Base-by-base conservation (phyloP, 257 asterid species). In the Knoxia roxburghii region DNA sequence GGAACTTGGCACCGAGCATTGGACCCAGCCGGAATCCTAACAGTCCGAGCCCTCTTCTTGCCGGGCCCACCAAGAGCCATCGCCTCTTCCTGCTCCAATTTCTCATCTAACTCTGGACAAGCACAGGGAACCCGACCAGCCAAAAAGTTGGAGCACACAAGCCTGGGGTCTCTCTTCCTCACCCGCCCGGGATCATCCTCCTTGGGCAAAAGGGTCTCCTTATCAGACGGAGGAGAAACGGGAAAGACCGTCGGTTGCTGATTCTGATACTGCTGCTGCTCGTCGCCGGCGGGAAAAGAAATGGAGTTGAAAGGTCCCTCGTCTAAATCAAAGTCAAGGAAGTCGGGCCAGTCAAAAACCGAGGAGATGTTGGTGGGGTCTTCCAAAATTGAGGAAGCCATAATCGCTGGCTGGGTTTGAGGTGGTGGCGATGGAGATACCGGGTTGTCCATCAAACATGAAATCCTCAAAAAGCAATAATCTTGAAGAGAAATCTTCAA, bases 101-200 rank as follows among this genome's bases (percentile, higher is more conserved):
- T 65, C 79, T 60, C 95, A 72, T 94, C 99, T 71, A 94, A 20
- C 73, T 94, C 99, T 0, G 99, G 99, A 63, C 99, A 94, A 21
- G 96, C 96, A 68, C 97, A 90, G 0, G 99, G 99, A 41, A 94
- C 69, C 78, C 83, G 77, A n/a, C 99, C 99, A 41, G 96, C 95
- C 68, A 94, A 61, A 75, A 85, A 90, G 51, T 94, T 94, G 8
- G 97, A 79, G 73, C 99, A 94, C 7, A 82, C 82, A 79, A 90
- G 52, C 72, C 95, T 87, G 11, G 95, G 96, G 83, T 90, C 99
- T 68, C 97, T 70, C 72, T 90, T 94, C 80, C 97, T 78, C 52
- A 85, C 76, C 73, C 86, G 79, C 13, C 79, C 80, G 41, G 72
- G 37, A 55, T 79, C 78, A 35, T 68, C 74, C 1, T 7, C 23